A percentile compares a stretch with the other conserved stretches of the same genome.
Conservation (phyloP, 495 filamentous ascomycete genomes). For the Penicillium paxilli region DNA sequence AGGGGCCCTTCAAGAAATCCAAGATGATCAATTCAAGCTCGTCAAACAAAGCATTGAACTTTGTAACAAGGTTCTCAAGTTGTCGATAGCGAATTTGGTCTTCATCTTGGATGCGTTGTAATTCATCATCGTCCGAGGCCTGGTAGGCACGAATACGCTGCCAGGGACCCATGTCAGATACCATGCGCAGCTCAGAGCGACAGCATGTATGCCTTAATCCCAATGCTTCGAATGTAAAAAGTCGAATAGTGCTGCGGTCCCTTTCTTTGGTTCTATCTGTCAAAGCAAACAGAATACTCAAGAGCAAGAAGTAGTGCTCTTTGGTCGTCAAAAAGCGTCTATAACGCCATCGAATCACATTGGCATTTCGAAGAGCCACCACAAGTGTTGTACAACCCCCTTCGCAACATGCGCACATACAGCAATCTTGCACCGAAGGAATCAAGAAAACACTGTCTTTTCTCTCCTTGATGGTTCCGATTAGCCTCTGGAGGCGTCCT, state of each 20-base stretch:
- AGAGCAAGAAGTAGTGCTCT: neutral
- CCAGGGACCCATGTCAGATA: neutral
- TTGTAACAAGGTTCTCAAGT: neutral
- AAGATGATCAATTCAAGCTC: neutral
- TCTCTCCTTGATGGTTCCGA: neutral
- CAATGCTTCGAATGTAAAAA: neutral
- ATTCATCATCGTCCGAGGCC: neutral
- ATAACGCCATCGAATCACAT: neutral
- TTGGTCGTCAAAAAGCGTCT: neutral
- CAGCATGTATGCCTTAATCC: neutral
- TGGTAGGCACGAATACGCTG: neutral
- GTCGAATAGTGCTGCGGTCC: neutral
- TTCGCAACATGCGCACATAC: neutral
- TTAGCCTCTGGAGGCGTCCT: no score
- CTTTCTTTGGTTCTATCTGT: neutral
- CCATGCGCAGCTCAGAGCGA: no score
- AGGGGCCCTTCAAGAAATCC: neutral
- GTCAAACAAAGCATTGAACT: neutral
- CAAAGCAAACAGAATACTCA: neutral
- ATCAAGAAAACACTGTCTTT: neutral
- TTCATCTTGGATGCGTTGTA: neutral
- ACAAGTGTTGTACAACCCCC: neutral
- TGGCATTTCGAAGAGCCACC: neutral
- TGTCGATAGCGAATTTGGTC: neutral
- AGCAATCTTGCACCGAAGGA: neutral